Percentiles rank a stretch among this genome's conserved stretches.
Conservation (phyloP, 805 yeast species). For the Lachancea mirantina region DNA sequence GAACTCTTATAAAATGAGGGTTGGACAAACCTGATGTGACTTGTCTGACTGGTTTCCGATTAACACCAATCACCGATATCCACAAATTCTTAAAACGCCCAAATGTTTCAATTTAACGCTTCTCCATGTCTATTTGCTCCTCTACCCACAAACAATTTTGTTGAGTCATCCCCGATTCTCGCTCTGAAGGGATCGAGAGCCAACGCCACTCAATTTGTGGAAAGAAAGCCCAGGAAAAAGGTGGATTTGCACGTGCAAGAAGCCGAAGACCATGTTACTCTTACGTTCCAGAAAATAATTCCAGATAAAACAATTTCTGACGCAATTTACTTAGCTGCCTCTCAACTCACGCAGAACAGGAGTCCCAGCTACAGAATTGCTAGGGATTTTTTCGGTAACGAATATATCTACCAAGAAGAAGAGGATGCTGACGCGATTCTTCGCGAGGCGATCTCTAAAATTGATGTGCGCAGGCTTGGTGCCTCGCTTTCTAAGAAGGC, state of each 20-base stretch:
- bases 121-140: conserved; percentile 24
- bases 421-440: conserved; percentile 16
- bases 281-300: conserved; percentile 18
- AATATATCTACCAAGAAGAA: conserved; percentile 26
- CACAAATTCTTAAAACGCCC: neutral
- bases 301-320: conserved; percentile 15
- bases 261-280: conserved; percentile 12
- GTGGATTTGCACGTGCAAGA: conserved; percentile 13
- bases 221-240: conserved; percentile 1
- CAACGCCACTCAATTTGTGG: no score
- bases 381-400: conserved; percentile 25
- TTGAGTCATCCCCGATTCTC: conserved; percentile 4
- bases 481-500: conserved; percentile 20
- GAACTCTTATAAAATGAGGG: no score
- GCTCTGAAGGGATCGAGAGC: conserved; percentile 4
- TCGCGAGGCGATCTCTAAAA: conserved; percentile 14
- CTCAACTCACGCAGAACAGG: conserved; percentile 14
- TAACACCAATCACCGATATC: neutral
- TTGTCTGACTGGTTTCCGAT: neutral
- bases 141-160: conserved; percentile 14
- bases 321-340: conserved; percentile 12
- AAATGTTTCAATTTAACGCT: conserved; percentile 17
- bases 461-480: conserved; percentile 17
- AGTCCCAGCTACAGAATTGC: conserved; percentile 21
- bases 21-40: neutral